phyloP scores from a whole-genome alignment of 129 eudicot genomes.

The Arctium lappa region DNA sequence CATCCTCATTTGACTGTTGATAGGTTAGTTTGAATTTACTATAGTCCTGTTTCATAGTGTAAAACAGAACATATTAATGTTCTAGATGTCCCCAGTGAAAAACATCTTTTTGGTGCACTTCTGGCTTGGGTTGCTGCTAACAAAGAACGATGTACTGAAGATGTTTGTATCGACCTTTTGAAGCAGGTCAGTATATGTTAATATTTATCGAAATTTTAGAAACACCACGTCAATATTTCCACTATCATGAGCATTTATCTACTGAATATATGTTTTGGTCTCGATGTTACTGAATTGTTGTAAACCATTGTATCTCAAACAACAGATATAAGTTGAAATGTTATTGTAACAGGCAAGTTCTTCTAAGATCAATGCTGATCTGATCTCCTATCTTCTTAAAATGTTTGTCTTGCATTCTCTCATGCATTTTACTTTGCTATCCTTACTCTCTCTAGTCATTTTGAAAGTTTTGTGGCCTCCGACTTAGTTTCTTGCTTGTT shows the following conservation, averaged over 20 bases:
- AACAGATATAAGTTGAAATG: background rate
- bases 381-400: constrained; percentile 10
- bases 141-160: constrained; percentile 23
- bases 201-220: background rate
- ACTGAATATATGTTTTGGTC: background rate
- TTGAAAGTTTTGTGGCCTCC: background rate
- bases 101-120: constrained; percentile 69
- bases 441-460: background rate
- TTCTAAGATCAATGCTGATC: background rate
- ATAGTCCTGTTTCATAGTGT: background rate
- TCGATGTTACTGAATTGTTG: background rate
- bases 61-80: constrained; percentile 9
- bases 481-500: background rate
- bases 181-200: constrained; percentile 45
- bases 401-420: background rate
- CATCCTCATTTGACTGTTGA: constrained; percentile 70
- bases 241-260: background rate
- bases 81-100: constrained; percentile 54
- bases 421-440: background rate
- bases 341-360: background rate
- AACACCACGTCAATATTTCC: background rate
- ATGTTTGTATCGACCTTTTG: constrained; percentile 32
- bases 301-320: background rate
- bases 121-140: constrained; percentile 69
- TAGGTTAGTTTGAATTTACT: constrained; percentile 51